A percentile compares a stretch with the other conserved stretches of the same genome.
Conservation (phyloP, 1,284 basidiomycete species). For the Ganoderma lingzhi region DNA sequence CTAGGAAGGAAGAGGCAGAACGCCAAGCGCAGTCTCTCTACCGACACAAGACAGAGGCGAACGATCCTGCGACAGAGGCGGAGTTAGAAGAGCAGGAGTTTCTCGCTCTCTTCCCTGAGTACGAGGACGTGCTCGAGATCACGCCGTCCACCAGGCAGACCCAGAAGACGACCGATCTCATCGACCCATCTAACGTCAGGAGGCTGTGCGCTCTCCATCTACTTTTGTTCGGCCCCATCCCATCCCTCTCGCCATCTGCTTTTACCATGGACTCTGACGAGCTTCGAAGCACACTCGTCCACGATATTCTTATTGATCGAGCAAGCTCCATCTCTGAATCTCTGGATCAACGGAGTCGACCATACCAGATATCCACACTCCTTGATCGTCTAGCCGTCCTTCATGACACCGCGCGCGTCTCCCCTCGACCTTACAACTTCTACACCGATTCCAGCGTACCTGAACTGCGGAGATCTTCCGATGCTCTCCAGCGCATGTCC, state of each 20-base stretch:
- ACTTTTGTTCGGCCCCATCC: constrained; percentile 34
- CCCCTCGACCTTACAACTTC: constrained; percentile 67
- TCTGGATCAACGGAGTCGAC: constrained; percentile 57
- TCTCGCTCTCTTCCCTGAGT: constrained; percentile 84
- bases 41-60: constrained; percentile 68
- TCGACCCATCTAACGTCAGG: constrained; percentile 30
- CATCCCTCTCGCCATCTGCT: neutral
- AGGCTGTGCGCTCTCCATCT: constrained; percentile 50
- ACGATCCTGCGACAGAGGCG: constrained; percentile 72
- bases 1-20: constrained; percentile 71
- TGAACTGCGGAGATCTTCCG: constrained; percentile 71
- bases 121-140: constrained; percentile 66
- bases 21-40: constrained; percentile 83
- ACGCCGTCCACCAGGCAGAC: neutral
- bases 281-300: constrained; percentile 40
- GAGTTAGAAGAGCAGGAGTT: constrained; percentile 88
- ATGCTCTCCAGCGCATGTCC: constrained; percentile 60
- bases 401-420: constrained; percentile 32
- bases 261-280: constrained; percentile 16
- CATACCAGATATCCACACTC: constrained; percentile 57
- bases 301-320: constrained; percentile 27
- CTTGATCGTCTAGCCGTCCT: constrained; percentile 46
- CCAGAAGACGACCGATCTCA: constrained; percentile 17
- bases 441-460: constrained; percentile 79
- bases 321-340: constrained; percentile 46